These are phyloP conservation scores for Fraxinus latifolia DNA, from an alignment of 305 asterid genomes.

Conservation along the genomic window DNA sequence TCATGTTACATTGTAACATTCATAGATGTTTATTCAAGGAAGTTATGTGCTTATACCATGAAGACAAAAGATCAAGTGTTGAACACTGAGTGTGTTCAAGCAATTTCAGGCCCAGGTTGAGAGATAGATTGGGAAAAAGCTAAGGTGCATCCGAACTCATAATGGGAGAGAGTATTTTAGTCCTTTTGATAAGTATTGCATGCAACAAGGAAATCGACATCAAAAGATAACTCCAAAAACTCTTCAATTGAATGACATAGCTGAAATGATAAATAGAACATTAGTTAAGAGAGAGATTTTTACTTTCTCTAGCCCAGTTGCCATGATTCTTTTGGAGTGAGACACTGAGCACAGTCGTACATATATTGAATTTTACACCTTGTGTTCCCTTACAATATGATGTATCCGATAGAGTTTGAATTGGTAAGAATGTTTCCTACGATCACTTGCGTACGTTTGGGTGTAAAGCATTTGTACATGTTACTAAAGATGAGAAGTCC, in stretches of 20 bases:
- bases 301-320: background rate
- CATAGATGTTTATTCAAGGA: background rate
- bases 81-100: background rate
- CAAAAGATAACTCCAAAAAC: background rate
- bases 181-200: background rate
- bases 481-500: background rate
- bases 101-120: background rate
- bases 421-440: background rate
- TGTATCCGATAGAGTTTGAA: background rate
- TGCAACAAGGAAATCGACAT: background rate
- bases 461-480: background rate
- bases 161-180: background rate
- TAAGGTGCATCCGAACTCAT: background rate
- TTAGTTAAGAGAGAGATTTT: background rate
- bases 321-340: background rate
- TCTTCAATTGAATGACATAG: background rate
- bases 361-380: too few species aligned
- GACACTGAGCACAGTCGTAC: background rate
- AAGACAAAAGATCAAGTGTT: background rate
- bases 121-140: background rate
- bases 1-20: background rate
- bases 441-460: background rate
- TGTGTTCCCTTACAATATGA: background rate
- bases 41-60: background rate
- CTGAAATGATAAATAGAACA: background rate